Conservation (phyloP, 352 stramenopile species). For the Phytophthora colocasiae region DNA sequence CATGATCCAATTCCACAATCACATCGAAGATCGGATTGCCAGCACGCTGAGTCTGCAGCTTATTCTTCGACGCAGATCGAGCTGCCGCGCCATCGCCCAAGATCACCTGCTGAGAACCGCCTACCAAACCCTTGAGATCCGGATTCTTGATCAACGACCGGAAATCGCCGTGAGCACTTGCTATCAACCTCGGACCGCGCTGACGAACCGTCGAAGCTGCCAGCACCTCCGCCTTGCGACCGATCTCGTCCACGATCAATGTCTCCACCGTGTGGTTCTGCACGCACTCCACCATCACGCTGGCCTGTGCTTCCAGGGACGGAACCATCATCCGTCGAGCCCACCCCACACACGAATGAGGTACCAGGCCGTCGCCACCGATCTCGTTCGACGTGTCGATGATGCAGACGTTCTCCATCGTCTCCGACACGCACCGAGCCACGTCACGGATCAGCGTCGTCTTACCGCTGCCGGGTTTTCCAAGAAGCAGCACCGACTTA, state of each 20-base stretch:
- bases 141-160: slow-evolving; percentile 85
- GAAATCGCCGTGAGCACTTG: slow-evolving; percentile 87
- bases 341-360: slow-evolving; percentile 75
- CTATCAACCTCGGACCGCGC: slow-evolving; percentile 84
- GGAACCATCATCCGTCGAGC: slow-evolving; percentile 86
- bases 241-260: slow-evolving; percentile 92
- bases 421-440: slow-evolving; percentile 63
- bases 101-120: slow-evolving; percentile 65
- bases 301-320: slow-evolving; percentile 66
- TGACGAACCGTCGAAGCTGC: slow-evolving; percentile 71
- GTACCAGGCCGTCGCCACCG: slow-evolving; percentile 80
- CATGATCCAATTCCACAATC: slow-evolving; percentile 82
- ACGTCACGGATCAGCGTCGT: slow-evolving; percentile 89
- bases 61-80: slow-evolving; percentile 37
- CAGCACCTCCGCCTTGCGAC: slow-evolving; percentile 77
- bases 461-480: slow-evolving; percentile 76
- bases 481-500: slow-evolving; percentile 75
- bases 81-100: slow-evolving; percentile 63
- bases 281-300: slow-evolving; percentile 90
- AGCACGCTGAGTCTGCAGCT: slow-evolving; percentile 52
- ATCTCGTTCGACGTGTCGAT: slow-evolving; percentile 94
- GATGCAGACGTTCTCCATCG: slow-evolving; percentile 79
- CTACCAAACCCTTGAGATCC: slow-evolving; percentile 75
- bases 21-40: slow-evolving; percentile 83
- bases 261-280: slow-evolving; percentile 91